Evolutionary conservation across 1,139 yeast species (phyloP), one percentile per base, ranked within the genome.

Genomic region (Blastobotrys serpentis): DNA sequence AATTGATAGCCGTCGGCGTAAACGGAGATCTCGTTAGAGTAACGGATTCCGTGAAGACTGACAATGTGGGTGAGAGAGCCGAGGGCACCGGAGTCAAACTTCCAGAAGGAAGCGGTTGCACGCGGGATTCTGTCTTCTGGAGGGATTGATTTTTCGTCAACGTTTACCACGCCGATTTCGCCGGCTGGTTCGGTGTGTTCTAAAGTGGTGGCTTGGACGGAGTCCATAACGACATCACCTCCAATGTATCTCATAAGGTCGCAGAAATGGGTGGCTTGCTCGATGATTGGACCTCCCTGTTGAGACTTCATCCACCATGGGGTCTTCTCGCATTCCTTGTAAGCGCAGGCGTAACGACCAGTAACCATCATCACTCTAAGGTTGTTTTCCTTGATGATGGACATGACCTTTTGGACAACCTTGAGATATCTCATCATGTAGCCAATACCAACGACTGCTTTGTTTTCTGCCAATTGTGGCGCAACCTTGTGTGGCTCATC

Each of bases 341-440:
- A 56, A 3, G 60, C 56, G 37, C 53, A 52, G 8, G 49, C 58
- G 34, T 56, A 56, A 16, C 59, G 46, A 19, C 56, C 57, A 4
- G 53, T 32, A 29, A 53, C 50, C 18, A 52, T 53, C 38, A 46
- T 51, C 17, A 55, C 53, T 11, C 48, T 39, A 18, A 55, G 46
- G 29, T 56, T 53, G 38, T 53, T 55, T 42, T 53, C 55, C n/a
- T 22, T 14, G 40, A 56, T 49, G 30, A 56, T 52, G 14, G 52
- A 49, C 46, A 47, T 52, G 41, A 53, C 55, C 49, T 56, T 53
- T 32, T 49, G 56, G 14, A 56, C 60, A 5, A 54, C 58, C 41
- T 54, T 53, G 18, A 56, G 55, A 38, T 56, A 56, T 16, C 60
- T 46, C 50, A 56, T 50, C 60, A 56, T 56, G 50, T 56, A 56